Conservation (phyloP, 352 stramenopile genomes). For the Globisporangium paroecandrum region DNA sequence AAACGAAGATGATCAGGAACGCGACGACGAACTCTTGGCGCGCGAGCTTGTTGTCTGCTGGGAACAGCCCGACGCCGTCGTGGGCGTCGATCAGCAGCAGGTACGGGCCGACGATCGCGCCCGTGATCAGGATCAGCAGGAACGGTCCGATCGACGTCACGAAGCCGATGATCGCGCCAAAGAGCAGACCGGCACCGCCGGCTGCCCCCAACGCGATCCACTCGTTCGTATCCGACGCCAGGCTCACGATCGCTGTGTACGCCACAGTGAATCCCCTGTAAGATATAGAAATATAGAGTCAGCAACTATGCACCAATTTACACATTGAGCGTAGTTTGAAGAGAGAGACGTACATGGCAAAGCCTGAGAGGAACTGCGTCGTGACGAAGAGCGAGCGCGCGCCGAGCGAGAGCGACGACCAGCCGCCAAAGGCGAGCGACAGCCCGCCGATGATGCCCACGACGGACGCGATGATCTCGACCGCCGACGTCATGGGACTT, state of each 20-base stretch:
- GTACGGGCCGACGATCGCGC: conserved; percentile 66
- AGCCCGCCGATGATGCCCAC: conserved; percentile 77
- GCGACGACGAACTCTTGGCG: conserved; percentile 86
- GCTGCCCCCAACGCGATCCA: conserved; percentile 67
- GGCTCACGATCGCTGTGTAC: conserved; percentile 62
- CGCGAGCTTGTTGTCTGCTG: conserved; percentile 65
- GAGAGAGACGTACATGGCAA: conserved; percentile 67
- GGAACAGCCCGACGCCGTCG: conserved; percentile 65
- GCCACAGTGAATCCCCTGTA: conserved; percentile 63
- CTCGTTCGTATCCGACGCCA: conserved; percentile 61
- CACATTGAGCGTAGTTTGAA: not conserved
- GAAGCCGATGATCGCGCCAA: conserved; percentile 71
- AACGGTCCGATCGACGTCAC: conserved; percentile 69
- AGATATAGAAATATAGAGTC: conserved; percentile 4
- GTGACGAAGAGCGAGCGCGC: conserved; percentile 79
- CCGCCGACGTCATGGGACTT: conserved; percentile 25
- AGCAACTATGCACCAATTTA: not conserved
- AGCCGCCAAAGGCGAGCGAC: conserved; percentile 82
- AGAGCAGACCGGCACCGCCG: conserved; percentile 56
- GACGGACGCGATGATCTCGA: conserved; percentile 71
- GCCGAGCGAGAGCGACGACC: conserved; percentile 82
- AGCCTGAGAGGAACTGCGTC: conserved; percentile 78
- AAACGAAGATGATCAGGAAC: conserved; percentile 85
- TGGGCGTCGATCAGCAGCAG: conserved; percentile 76
- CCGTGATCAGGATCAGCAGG: conserved; percentile 63